Base-by-base conservation (phyloP, 2,329 filamentous ascomycete species). In the Pestalotiopsis sp. region DNA sequence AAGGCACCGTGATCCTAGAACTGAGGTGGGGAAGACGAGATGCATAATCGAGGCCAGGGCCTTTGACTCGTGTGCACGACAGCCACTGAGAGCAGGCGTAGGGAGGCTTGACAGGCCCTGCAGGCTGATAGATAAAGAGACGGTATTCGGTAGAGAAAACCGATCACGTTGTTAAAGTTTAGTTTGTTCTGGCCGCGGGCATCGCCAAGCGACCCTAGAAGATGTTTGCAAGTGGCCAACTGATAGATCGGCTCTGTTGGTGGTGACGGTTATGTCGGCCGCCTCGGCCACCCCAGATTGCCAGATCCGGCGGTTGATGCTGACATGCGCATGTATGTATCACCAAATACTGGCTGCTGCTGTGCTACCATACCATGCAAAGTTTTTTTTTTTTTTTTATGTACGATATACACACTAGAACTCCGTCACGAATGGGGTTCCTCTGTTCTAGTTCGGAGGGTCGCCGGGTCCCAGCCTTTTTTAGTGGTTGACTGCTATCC, bases 21-120 rank as follows among this genome's bases (percentile, higher is more conserved):
- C 14, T 14, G 23, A 25, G 41, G 63, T 65, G 63, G 63, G 63
- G 63, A 52, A 27, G 41, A n/a, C 38, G 25, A 52, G 31, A 23
- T 39, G 63, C 39, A 65, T n/a, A 20, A 36, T 55, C 25, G 14
- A 64, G 61, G 38, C 31, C 39, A 45, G 61, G 61, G 38, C 20
- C 61, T 39, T 31, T 64, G 61, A 64, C 61, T 64, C 61, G 61
- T 27, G 61, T 52, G 36, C 31, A 62, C 27, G 59, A 59, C 27
- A 59, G 17, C 27, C 23, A 27, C 55, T 13, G 20, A 58, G 20
- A n/a, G 55, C 41, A 5, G 31, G 31, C 31, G 31, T 9, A 36
- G 1, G 6, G 31, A n/a, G 45, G 45, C 14, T n/a, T n/a, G 45
- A 52, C 20, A 52, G 45, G n/a, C 45, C 31, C 31, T 36, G 31